These are phyloP conservation scores for Rhododendron vialii DNA, from an alignment of 148 eudicot genomes.

Conservation along the genomic window DNA sequence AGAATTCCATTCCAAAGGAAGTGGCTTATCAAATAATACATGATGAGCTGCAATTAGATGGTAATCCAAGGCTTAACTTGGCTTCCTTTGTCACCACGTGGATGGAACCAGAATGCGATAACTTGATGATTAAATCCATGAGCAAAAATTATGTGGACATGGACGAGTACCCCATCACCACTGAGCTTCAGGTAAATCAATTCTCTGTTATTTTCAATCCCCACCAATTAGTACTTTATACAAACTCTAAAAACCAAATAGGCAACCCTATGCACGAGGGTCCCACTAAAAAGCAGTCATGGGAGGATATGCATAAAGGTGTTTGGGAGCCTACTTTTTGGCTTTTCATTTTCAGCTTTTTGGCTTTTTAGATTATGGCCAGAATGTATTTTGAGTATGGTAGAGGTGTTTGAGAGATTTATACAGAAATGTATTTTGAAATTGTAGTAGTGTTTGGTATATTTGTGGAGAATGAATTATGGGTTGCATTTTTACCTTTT, in stretches of 20 bases:
- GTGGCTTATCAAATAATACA: slow-evolving; percentile 48
- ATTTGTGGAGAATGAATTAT: too few species aligned
- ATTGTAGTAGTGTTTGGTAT: too few species aligned
- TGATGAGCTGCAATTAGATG: slow-evolving; percentile 52
- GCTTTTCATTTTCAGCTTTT: too few species aligned
- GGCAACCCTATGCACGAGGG: background rate
- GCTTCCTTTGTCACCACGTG: slow-evolving; percentile 56
- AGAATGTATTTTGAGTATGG: too few species aligned
- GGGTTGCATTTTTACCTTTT: too few species aligned
- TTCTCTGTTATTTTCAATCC: background rate
- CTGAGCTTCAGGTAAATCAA: slow-evolving; percentile 39
- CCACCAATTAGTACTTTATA: background rate
- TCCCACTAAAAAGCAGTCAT: background rate
- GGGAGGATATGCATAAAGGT: background rate
- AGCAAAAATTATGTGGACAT: slow-evolving; percentile 25
- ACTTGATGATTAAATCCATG: slow-evolving; percentile 36
- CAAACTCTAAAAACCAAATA: background rate
- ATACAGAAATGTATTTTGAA: too few species aligned
- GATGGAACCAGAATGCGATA: slow-evolving; percentile 61
- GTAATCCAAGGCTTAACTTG: slow-evolving; percentile 41
- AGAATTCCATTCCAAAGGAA: slow-evolving; percentile 39
- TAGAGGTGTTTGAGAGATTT: too few species aligned
- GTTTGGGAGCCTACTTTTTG: too few species aligned
- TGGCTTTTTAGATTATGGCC: too few species aligned
- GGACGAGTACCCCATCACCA: slow-evolving; percentile 53